Base-by-base conservation (phyloP, 208 protist genomes). In the Angomonas deanei region DNA sequence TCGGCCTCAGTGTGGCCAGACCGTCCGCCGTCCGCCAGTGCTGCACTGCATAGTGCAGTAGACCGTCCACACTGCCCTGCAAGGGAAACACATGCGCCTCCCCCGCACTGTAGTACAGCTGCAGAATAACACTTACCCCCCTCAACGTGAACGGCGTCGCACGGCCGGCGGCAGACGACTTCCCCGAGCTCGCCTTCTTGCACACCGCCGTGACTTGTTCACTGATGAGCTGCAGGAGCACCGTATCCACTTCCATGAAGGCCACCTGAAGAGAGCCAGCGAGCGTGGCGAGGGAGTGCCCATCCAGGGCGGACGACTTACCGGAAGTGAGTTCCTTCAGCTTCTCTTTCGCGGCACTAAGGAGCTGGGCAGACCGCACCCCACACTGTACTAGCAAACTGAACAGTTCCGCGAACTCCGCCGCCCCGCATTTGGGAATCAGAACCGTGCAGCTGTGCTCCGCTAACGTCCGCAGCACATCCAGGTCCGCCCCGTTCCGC, bases 371-470 rank as follows among this genome's bases (percentile, higher is more conserved):
- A 15, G 83, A 82, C 19, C 84, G 79, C 50, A 91, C 75, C 11
- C 84, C 80, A 49, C 88, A 94, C 15, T 56, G 62, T 38, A 91
- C 63, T 28, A 94, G 79, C 15, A 85, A 70, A 34, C 50, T 78
- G 53, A 70, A 65, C 15, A 91, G 49, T 10, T 78, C 73, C 19
- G 74, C 80, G 47, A 90, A 64, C 54, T 81, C 77, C 3, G 56
- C 47, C 2, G 70, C 64, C 5, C 66, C 52, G 55, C 78, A 76
- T 11, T 59, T 65, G 19, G 78, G 81, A 58, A 94, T 69, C 32
- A 91, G 66, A 1, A 36, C 24, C 17, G 68, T 46, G 0, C 62
- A 72, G 62, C 77, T 77, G 66, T 84, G 80, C 17, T 82, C 80
- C 4, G 78, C 63, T 19, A 94, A 73, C 21, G 72, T 70, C 27